phyloP scores from a whole-genome alignment of 345 rosid species.

The Citropsis articulata region DNA sequence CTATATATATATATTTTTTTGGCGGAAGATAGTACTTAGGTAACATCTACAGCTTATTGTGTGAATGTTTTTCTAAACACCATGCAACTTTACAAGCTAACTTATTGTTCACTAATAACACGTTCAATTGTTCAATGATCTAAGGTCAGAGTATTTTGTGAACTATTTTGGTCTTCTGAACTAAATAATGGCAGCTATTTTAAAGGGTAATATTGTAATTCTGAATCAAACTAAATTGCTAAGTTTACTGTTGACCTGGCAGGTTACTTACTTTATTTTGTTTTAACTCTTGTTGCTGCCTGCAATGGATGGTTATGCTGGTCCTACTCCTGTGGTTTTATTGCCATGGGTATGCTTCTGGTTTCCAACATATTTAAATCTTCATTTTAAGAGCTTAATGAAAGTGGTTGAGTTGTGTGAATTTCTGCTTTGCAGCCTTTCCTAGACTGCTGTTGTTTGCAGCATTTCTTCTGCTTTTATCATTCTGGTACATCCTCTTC shows the following conservation, averaged over 20 bases:
- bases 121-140: background rate
- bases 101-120: background rate
- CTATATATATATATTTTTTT: background rate
- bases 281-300: slow-evolving; percentile 41
- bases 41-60: background rate
- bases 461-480: slow-evolving; percentile 63
- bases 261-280: slow-evolving; percentile 57
- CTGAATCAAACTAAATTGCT: slow-evolving; percentile 1
- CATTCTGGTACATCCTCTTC: slow-evolving; percentile 53
- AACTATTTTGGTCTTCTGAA: background rate
- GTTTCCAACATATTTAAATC: background rate
- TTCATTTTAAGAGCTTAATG: background rate
- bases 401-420: slow-evolving; percentile 15
- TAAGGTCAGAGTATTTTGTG: background rate
- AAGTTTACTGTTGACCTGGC: slow-evolving; percentile 20
- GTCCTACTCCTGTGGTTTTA: slow-evolving; percentile 58
- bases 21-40: background rate
- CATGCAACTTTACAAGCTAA: background rate
- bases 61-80: background rate
- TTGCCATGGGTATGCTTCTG: slow-evolving; percentile 54
- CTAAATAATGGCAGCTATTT: background rate
- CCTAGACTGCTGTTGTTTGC: slow-evolving; percentile 55
- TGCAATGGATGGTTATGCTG: slow-evolving; percentile 57
- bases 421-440: slow-evolving; percentile 44
- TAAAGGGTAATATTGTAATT: background rate